These are phyloP conservation scores for Gonapodya prolifera DNA, from an alignment of 192 early-diverging fungal species.

Conservation along the genomic window DNA sequence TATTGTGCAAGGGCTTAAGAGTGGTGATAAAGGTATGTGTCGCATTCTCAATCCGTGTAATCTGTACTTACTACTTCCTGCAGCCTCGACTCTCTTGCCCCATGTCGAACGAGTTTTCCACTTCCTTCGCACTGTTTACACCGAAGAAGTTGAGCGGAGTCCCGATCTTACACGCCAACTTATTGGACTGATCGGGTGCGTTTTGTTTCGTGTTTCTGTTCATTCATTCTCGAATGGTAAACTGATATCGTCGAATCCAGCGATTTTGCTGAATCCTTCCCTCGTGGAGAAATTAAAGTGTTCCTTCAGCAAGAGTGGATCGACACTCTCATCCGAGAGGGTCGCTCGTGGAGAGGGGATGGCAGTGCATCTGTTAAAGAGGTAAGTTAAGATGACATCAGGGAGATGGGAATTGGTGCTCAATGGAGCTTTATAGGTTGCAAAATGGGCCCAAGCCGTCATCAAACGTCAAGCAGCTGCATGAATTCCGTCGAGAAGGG, in stretches of 20 bases:
- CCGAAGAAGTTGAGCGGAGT: constrained; percentile 40
- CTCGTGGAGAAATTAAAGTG: constrained; percentile 52
- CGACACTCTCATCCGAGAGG: constrained; percentile 53
- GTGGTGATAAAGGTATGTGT: constrained; percentile 49
- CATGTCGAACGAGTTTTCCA: constrained; percentile 60
- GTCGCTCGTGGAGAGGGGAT: constrained; percentile 11
- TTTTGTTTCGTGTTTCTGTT: not conserved
- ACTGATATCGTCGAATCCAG: constrained; percentile 25
- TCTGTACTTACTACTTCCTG: constrained; percentile 10
- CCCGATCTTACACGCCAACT: constrained; percentile 58
- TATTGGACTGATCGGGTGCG: constrained; percentile 76
- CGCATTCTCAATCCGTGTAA: constrained; percentile 6
- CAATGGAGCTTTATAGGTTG: constrained; percentile 17
- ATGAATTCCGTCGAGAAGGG: not conserved
- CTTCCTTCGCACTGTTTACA: constrained; percentile 58
- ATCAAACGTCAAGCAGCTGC: constrained; percentile 24
- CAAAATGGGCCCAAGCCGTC: constrained; percentile 59
- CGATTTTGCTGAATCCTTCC: constrained; percentile 86
- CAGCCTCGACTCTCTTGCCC: constrained; percentile 45
- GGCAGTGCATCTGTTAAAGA: not conserved
- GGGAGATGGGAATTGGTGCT: constrained; percentile 22
- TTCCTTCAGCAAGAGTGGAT: constrained; percentile 68
- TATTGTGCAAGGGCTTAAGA: constrained; percentile 83
- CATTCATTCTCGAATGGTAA: not conserved
- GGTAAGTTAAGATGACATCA: constrained; percentile 24